phyloP scores from a whole-genome alignment of 306 rosid genomes.

The Gynostemma pentaphyllum region DNA sequence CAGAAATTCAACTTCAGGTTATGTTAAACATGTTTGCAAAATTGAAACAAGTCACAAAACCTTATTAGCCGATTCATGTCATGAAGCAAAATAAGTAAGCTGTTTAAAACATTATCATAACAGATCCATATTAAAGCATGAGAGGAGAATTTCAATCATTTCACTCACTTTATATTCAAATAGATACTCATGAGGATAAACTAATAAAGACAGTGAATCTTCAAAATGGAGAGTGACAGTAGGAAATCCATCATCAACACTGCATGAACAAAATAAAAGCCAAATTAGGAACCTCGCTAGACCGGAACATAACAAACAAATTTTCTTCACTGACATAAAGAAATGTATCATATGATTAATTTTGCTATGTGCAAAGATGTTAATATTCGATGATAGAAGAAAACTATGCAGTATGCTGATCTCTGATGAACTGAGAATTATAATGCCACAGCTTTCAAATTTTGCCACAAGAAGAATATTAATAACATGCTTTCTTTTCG shows the following conservation, averaged over 20 bases:
- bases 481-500: not conserved
- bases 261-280: conserved; percentile 21
- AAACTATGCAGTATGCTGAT: not conserved
- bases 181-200: conserved; percentile 41
- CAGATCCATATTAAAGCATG: not conserved
- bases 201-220: conserved; percentile 31
- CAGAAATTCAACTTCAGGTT: too few relatives aligned
- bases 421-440: not conserved
- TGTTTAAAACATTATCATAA: not conserved
- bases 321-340: not conserved
- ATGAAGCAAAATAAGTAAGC: not conserved
- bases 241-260: conserved; percentile 43
- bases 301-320: not conserved
- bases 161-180: conserved; percentile 26
- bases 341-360: not conserved
- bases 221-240: conserved; percentile 33
- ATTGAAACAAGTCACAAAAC: too few relatives aligned
- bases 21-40: too few relatives aligned
- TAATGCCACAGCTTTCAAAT: not conserved
- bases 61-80: not conserved
- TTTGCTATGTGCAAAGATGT: not conserved
- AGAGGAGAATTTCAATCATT: not conserved
- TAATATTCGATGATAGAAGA: not conserved
- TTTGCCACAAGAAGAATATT: not conserved
- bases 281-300: not conserved